phyloP scores from a whole-genome alignment of 441 rosid genomes.

The Erodium trifolium region DNA sequence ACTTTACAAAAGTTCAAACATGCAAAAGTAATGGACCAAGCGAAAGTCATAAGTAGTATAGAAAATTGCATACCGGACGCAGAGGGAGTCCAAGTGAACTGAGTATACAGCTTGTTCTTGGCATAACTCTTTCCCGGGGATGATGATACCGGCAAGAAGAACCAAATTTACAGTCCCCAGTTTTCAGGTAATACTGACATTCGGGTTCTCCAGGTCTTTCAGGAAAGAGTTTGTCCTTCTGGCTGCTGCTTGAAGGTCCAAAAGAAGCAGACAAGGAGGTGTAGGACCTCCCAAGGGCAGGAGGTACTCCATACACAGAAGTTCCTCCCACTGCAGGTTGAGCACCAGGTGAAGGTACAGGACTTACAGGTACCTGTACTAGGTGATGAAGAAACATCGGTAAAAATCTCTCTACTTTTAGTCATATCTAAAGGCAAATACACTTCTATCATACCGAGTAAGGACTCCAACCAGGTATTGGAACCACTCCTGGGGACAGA shows the following conservation, averaged over 20 bases:
- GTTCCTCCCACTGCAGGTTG: constrained; percentile 18
- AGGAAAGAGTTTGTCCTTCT: constrained; percentile 15
- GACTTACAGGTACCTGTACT: constrained; percentile 22
- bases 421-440: not conserved
- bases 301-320: constrained; percentile 1
- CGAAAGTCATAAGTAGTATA: too few relatives aligned
- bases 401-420: not conserved
- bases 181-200: constrained; percentile 22
- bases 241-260: constrained; percentile 4
- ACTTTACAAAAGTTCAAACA: too few relatives aligned
- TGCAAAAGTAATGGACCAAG: too few relatives aligned
- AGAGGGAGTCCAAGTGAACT: constrained; percentile 23
- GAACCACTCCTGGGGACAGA: constrained; percentile 63
- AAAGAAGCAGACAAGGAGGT: not conserved
- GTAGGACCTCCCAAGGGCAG: not conserved
- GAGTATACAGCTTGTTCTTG: constrained; percentile 13
- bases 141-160: constrained; percentile 23
- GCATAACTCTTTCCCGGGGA: constrained; percentile 18
- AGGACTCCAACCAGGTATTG: constrained; percentile 63
- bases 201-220: constrained; percentile 25
- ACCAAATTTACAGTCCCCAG: constrained; percentile 24
- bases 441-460: constrained; percentile 42
- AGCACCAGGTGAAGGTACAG: constrained; percentile 22
- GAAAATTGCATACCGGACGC: not conserved
- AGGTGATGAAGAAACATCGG: not conserved